Evolutionary conservation across 2,329 filamentous ascomycete genomes (phyloP), one percentile per base, ranked within the genome.

Genomic region (Colletotrichum tanaceti): DNA sequence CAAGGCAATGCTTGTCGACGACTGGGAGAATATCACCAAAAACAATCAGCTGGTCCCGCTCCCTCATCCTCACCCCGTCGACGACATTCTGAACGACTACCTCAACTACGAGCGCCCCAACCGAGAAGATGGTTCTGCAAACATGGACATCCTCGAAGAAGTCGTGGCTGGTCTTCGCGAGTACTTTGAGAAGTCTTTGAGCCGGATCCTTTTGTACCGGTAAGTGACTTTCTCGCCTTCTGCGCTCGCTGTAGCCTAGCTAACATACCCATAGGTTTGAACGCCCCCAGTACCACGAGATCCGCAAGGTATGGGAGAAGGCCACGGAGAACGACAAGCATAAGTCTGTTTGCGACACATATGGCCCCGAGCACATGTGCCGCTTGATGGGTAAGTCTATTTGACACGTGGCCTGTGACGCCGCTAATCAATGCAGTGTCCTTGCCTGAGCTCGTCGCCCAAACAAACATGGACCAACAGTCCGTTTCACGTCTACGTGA

Each of bases 11-110:
- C 88, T 99, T 3, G 96, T 99, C 24, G 96, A 99, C 77, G 96
- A 99, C 79, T 99, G 96, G 96, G 96, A 99, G 79, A 97, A 98
- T 74, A 90, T 99, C 70, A 99, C 96, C 65, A 98, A 98, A 82
- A 96, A 97, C 77, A 89, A 93, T 73, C 93, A 95, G 76, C 89
- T 98, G 4, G 93, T 98, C 39, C 90, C 93, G 1, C 84, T 99
- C 18, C 96, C 96, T 0, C 90, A 93, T 54, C 84, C 86, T 35
- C 88, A 91, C 59, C 89, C 95, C 1, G 93, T 96, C 68, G 89
- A 87, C 71, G 83, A 88, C 72, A 93, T 99, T 70, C 83, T 99
- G 18, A 86, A 93, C 57, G 91, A 95, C 72, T 99, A 98, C 78
- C 84, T 91, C 64, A 85, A 86, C 1, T 88, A 90, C 75, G 91